These are phyloP conservation scores for Phaeosphaeria sp. DNA, from an alignment of 2,329 filamentous ascomycete species.

Conservation along the genomic window DNA sequence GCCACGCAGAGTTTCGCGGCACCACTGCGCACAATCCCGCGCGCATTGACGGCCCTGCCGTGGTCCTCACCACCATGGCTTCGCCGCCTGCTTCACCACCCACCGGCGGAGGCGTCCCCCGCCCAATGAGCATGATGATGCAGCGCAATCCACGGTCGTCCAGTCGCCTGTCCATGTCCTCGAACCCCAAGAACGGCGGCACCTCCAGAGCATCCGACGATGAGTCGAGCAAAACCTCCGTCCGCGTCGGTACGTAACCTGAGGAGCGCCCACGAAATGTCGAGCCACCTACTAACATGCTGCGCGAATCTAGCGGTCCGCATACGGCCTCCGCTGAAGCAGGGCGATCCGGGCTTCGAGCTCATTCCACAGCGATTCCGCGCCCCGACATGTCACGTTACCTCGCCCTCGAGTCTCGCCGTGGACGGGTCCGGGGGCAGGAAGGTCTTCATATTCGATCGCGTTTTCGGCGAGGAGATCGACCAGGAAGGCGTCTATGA, in stretches of 20 bases:
- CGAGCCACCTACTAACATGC: constrained; percentile 27
- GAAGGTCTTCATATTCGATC: constrained; percentile 96
- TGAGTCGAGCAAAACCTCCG: constrained; percentile 79
- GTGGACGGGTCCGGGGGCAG: constrained; percentile 92
- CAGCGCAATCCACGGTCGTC: constrained; percentile 74
- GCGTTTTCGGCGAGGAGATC: constrained; percentile 85
- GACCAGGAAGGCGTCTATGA: constrained; percentile 92
- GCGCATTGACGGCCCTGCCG: constrained; percentile 27
- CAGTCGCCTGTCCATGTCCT: constrained; percentile 85
- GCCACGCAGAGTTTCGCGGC: not conserved
- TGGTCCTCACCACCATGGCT: constrained; percentile 38
- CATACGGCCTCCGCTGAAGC: constrained; percentile 83
- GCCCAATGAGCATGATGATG: constrained; percentile 80
- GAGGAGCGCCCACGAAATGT: constrained; percentile 8
- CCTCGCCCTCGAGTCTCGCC: constrained; percentile 80
- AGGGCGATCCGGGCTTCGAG: constrained; percentile 89
- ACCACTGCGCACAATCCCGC: constrained; percentile 15
- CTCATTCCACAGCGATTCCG: constrained; percentile 96
- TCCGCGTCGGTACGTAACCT: constrained; percentile 86
- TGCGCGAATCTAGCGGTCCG: constrained; percentile 74
- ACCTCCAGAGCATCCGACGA: constrained; percentile 84
- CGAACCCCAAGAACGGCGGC: constrained; percentile 71
- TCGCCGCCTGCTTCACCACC: constrained; percentile 49
- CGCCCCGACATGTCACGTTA: constrained; percentile 88
- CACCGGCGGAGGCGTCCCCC: constrained; percentile 57